Percentiles rank a stretch among this genome's conserved stretches.
Evolutionary conservation across 108 stramenopile genomes (phyloP).

Genomic region (Aurantiochytrium sp.): DNA sequence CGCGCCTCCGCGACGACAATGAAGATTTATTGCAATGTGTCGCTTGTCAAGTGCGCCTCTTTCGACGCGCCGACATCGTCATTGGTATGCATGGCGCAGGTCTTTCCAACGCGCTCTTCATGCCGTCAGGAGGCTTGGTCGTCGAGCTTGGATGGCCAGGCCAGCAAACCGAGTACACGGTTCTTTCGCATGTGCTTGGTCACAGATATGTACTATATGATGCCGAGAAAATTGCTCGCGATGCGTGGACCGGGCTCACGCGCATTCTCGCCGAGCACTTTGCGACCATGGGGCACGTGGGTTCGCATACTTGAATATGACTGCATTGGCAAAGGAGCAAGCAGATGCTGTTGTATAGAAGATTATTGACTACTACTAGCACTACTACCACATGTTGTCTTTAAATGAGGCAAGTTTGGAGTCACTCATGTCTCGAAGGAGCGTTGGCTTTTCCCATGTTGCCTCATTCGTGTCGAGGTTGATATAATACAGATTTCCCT

Average conservation of each 20-base stretch:
- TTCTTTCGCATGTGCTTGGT: background rate
- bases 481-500: background rate
- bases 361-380: no score
- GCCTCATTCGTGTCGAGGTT: background rate
- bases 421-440: background rate
- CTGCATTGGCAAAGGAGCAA: background rate
- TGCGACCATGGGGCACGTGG: background rate
- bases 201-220: background rate
- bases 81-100: slow-evolving; percentile 25
- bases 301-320: background rate
- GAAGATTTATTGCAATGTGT: background rate
- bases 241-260: background rate
- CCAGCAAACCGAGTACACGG: background rate
- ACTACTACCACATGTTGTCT: background rate
- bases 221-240: background rate
- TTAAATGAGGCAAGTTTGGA: background rate
- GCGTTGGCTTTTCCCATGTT: background rate
- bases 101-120: slow-evolving; percentile 27
- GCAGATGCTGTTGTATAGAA: background rate
- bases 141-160: slow-evolving; percentile 14
- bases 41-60: slow-evolving; percentile 17
- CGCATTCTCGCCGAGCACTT: background rate
- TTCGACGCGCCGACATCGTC: slow-evolving; percentile 20
- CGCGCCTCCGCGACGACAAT: background rate
- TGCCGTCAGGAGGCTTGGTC: slow-evolving; percentile 20